Base-by-base conservation (phyloP, 1,284 basidiomycete genomes). In the Pisolithus thermaeus region DNA sequence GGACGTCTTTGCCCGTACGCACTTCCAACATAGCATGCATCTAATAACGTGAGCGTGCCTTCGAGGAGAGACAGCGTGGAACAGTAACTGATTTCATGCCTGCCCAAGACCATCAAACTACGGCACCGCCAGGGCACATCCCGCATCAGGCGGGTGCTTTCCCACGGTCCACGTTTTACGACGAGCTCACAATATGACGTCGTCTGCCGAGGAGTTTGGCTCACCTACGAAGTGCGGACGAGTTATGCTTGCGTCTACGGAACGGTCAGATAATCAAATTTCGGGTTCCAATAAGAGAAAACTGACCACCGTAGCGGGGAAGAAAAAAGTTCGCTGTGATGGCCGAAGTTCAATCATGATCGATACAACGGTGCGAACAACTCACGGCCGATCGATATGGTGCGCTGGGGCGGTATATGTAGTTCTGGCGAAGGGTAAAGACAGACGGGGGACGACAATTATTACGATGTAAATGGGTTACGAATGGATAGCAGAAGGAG, bases 131-230 rank as follows among this genome's bases (percentile, higher is more conserved):
- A 61, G 8, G 38, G 22, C 23, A 23, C 20, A 7, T n/a, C 20
- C 12, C 12, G 39, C 7, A 40, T 41, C 16, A 25, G 52, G 49
- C 52, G 51, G 50, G n/a, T 22, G 42, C 57, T 70, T 20, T 73
- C 75, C 68, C 77, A 75, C 76, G 72, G 59, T 68, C 77, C 80
- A 81, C 80, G 81, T 83, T 83, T 73, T 66, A 61, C 79, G 70
- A 69, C 70, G 73, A 73, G 68, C 65, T 52, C 52, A 42, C 47
- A 27, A 51, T 55, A 60, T 72, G 65, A 67, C 66, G 68, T 69
- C 55, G 58, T 46, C 14, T n/a, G 12, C 14, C 32, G 14, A 14
- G 32, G 12, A 45, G 28, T 39, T 28, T 47, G 25, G 65, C 67
- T 68, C 55, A 65, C 65, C 12, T 35, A 14, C 1, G 32, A 14